A percentile compares a stretch with the other conserved stretches of the same genome.
Evolutionary conservation across 257 asterid genomes (phyloP).

Genomic region (Solanum bulbocastanum): DNA sequence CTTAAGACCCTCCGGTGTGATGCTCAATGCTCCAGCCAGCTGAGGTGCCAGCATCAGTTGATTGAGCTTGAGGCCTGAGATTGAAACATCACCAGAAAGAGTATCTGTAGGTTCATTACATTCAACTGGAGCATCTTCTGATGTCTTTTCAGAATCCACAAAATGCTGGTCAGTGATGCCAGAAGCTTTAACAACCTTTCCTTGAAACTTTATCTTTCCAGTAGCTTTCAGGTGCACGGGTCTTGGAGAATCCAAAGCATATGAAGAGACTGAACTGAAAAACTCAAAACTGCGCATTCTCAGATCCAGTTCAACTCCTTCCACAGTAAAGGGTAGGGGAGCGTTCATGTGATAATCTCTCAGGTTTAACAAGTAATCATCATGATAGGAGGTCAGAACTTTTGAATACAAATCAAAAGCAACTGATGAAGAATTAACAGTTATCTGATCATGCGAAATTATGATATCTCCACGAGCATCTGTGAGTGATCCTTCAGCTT

Average conservation of each 20-base stretch:
- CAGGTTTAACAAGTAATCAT: constrained; percentile 38
- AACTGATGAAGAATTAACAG: constrained; percentile 84
- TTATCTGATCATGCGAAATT: constrained; percentile 78
- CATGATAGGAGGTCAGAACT: constrained; percentile 68
- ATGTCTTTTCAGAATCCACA: constrained; percentile 19
- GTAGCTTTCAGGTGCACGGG: constrained; percentile 93
- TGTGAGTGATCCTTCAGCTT: constrained; percentile 92
- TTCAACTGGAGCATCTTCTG: constrained; percentile 17
- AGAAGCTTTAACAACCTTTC: constrained; percentile 54
- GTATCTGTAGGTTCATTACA: constrained; percentile 32
- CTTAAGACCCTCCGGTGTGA: constrained; percentile 68
- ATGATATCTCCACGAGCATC: constrained; percentile 99
- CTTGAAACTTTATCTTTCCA: constrained; percentile 93
- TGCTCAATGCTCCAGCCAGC: constrained; percentile 75
- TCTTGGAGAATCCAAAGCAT: constrained; percentile 82
- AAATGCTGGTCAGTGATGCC: constrained; percentile 19
- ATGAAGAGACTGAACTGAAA: constrained; percentile 76
- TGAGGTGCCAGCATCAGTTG: constrained; percentile 99
- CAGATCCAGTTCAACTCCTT: constrained; percentile 90
- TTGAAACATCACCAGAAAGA: constrained; percentile 82
- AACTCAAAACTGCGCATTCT: constrained; percentile 92
- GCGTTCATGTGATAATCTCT: constrained; percentile 43
- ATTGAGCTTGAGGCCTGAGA: constrained; percentile 90
- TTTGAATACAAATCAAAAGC: constrained; percentile 85
- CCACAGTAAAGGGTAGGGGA: constrained; percentile 64